These are phyloP conservation scores for Elaphomyces granulatus DNA, from an alignment of 495 filamentous ascomycete species.

Conservation along the genomic window DNA sequence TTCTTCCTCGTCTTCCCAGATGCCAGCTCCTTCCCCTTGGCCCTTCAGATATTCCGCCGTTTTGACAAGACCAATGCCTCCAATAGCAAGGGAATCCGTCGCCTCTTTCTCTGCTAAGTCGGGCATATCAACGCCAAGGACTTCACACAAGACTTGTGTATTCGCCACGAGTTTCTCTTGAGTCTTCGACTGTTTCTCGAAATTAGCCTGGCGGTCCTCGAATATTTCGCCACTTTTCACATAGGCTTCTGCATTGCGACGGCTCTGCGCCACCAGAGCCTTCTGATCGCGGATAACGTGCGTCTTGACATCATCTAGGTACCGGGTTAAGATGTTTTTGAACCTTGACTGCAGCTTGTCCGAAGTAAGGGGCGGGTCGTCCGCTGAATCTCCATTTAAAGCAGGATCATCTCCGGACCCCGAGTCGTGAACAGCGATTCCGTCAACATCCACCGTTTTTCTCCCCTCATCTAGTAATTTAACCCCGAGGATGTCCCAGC, in stretches of 20 bases:
- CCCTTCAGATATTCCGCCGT: slow-evolving; percentile 85
- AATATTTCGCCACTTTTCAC: slow-evolving; percentile 98
- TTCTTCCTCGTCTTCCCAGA: slow-evolving; percentile 99
- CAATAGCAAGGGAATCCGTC: slow-evolving; percentile 43
- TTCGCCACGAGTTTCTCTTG: slow-evolving; percentile 85
- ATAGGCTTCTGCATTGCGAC: slow-evolving; percentile 94
- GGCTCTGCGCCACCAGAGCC: slow-evolving; percentile 62
- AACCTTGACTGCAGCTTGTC: slow-evolving; percentile 76
- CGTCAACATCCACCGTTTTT: slow-evolving; percentile 76
- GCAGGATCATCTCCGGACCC: slow-evolving; percentile 29
- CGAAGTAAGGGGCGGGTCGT: slow-evolving; percentile 59
- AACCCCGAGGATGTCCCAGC: slow-evolving; percentile 85
- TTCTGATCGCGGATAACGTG: slow-evolving; percentile 87
- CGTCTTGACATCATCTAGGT: slow-evolving; percentile 83
- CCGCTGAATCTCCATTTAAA: slow-evolving; percentile 18
- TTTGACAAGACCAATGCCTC: slow-evolving; percentile 84
- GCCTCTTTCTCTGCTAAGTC: slow-evolving; percentile 73
- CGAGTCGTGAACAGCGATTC: slow-evolving; percentile 39
- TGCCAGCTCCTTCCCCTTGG: slow-evolving; percentile 83
- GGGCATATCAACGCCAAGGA: slow-evolving; percentile 86
- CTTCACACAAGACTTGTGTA: slow-evolving; percentile 81
- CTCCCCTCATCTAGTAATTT: slow-evolving; percentile 56
- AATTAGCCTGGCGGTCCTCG: slow-evolving; percentile 90
- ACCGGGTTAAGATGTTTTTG: slow-evolving; percentile 71
- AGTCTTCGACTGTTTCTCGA: slow-evolving; percentile 80